phyloP scores from a whole-genome alignment of 371 early-diverging fungal species.

The Agmasoma carcini region DNA sequence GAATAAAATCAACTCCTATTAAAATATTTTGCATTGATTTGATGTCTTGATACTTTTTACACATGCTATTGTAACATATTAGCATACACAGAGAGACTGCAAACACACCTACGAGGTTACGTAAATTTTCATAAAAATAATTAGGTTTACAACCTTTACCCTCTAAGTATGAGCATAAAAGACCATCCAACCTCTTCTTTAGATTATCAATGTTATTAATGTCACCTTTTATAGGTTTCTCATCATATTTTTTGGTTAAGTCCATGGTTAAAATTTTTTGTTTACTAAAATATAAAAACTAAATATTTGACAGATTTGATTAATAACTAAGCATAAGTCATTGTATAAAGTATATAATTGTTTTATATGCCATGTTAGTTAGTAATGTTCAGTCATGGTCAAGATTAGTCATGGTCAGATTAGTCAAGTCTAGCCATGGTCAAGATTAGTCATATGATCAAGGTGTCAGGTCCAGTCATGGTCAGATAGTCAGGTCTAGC shows the following conservation, averaged over 20 bases:
- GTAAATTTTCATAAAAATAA: slow-evolving; percentile 22
- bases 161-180: slow-evolving; percentile 28
- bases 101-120: slow-evolving; percentile 26
- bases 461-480: background rate
- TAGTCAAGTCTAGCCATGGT: background rate
- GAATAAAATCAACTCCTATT: slow-evolving; percentile 21
- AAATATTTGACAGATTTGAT: background rate
- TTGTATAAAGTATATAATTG: background rate
- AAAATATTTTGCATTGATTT: slow-evolving; percentile 1
- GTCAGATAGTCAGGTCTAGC: too few relatives aligned
- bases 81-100: slow-evolving; percentile 11
- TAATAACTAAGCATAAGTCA: background rate
- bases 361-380: background rate
- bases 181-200: slow-evolving; percentile 38
- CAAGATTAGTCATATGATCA: too few relatives aligned
- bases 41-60: slow-evolving; percentile 33
- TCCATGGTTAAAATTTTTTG: slow-evolving; percentile 16
- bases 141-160: slow-evolving; percentile 11
- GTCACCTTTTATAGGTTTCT: slow-evolving; percentile 36
- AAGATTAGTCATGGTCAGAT: too few relatives aligned
- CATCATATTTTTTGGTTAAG: slow-evolving; percentile 26
- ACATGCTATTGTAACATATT: slow-evolving; percentile 19
- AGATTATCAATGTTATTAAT: slow-evolving; percentile 31
- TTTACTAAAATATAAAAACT: background rate
- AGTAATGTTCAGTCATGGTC: background rate